phyloP scores from a whole-genome alignment of 2,329 filamentous ascomycete genomes.

The Ophiostoma ulmi region DNA sequence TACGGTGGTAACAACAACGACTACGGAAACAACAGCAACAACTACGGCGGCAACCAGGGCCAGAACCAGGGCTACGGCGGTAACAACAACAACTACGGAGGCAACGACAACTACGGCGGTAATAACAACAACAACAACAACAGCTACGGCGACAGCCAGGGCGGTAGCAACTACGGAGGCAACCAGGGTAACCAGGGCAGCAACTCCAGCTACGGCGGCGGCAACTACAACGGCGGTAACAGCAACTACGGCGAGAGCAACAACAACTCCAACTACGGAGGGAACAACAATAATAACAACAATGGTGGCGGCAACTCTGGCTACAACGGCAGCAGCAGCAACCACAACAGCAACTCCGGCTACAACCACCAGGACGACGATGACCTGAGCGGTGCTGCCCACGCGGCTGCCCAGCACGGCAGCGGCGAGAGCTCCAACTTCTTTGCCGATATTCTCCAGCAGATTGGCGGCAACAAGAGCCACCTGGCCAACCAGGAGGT shows the following conservation, averaged over 20 bases:
- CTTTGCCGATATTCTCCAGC: slow-evolving; percentile 46
- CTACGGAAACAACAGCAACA: neutral
- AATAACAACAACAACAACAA: slow-evolving; percentile 16
- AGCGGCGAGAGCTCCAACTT: slow-evolving; percentile 44
- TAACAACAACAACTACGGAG: neutral
- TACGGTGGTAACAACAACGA: slow-evolving; percentile 16
- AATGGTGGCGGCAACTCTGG: neutral
- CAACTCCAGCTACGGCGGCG: neutral
- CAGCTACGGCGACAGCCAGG: neutral
- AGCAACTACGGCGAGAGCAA: neutral
- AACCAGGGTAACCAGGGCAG: neutral
- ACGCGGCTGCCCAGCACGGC: slow-evolving; percentile 42
- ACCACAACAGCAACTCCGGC: slow-evolving; percentile 33
- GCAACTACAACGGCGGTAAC: neutral
- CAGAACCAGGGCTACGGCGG: slow-evolving; percentile 11
- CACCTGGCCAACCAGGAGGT: slow-evolving; percentile 43
- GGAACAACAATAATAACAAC: neutral
- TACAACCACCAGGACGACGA: slow-evolving; percentile 42
- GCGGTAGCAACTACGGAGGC: neutral
- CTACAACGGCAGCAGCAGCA: slow-evolving; percentile 18
- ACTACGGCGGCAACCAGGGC: slow-evolving; percentile 11
- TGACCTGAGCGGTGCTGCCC: slow-evolving; percentile 45
- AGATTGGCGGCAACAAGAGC: slow-evolving; percentile 47
- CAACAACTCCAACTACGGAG: neutral
- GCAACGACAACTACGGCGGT: slow-evolving; percentile 25